Evolutionary conservation across 2,329 filamentous ascomycete genomes (phyloP).

Genomic region (Penicillium sp.): DNA sequence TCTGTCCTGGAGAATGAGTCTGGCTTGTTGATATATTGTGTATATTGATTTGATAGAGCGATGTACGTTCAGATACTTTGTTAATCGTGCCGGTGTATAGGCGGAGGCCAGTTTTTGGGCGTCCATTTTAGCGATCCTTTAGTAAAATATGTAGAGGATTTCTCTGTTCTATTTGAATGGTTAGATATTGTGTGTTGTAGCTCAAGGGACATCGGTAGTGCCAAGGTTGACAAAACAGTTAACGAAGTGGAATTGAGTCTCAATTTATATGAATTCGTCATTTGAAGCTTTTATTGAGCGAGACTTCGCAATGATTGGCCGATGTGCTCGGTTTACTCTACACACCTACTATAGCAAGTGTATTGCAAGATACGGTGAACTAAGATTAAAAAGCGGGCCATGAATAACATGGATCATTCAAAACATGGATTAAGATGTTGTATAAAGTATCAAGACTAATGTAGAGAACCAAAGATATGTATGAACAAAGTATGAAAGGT

Average conservation of each 20-base stretch:
- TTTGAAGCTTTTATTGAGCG: background rate
- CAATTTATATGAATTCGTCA: background rate
- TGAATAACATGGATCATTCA: background rate
- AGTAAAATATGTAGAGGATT: too few species aligned
- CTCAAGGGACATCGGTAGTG: background rate
- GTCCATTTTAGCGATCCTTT: background rate
- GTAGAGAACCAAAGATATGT: background rate
- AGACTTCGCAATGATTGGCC: background rate
- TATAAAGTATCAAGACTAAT: background rate
- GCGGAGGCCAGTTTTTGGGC: slow-evolving; percentile 15
- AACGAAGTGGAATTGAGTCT: background rate
- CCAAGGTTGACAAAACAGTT: background rate
- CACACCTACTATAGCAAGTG: background rate
- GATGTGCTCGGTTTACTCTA: background rate
- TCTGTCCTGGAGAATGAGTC: slow-evolving; percentile 35
- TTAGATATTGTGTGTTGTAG: background rate
- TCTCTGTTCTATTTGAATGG: background rate
- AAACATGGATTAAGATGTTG: background rate
- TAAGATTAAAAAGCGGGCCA: background rate
- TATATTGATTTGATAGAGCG: slow-evolving; percentile 25
- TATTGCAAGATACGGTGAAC: background rate
- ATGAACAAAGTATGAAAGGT: background rate
- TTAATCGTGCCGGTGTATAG: slow-evolving; percentile 31
- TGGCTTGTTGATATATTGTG: slow-evolving; percentile 16
- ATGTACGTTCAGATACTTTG: slow-evolving; percentile 34